phyloP scores from a whole-genome alignment of 768 basidiomycete genomes.

The Pulveroboletus sp. region DNA sequence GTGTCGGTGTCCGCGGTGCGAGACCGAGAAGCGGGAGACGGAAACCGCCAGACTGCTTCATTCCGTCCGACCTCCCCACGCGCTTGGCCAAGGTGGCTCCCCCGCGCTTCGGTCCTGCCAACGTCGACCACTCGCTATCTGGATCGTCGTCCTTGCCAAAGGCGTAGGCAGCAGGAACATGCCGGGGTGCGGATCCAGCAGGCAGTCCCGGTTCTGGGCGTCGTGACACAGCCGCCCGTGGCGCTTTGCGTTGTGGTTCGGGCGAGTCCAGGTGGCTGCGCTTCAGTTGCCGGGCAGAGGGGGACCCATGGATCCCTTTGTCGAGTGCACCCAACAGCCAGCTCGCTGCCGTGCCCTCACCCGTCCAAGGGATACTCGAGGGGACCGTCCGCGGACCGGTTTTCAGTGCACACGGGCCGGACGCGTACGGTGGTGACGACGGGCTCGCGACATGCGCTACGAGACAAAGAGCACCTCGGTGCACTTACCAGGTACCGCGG shows the following conservation, averaged over 20 bases:
- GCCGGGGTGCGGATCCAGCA: not conserved
- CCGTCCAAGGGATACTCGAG: not conserved
- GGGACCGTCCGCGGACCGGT: not conserved
- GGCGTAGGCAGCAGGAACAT: constrained; percentile 11
- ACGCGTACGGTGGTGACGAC: not conserved
- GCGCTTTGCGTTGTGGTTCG: constrained; percentile 2
- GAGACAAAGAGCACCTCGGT: constrained; percentile 2
- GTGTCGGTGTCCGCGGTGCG: not conserved
- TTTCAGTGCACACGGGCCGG: not conserved
- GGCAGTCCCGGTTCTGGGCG: not conserved
- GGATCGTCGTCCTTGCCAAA: constrained; percentile 20
- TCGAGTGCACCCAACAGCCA: constrained; percentile 8
- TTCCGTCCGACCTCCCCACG: not conserved
- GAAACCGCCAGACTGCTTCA: constrained; percentile 19
- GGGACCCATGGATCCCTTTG: not conserved
- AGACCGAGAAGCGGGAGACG: constrained; percentile 16
- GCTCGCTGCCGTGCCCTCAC: not conserved
- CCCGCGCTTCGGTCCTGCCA: constrained; percentile 2
- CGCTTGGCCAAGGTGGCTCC: not conserved
- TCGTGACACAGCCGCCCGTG: not conserved
- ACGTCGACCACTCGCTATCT: constrained; percentile 20
- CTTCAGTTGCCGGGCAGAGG: constrained; percentile 4
- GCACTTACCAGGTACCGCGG: constrained; percentile 2
- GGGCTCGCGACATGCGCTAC: constrained; percentile 3
- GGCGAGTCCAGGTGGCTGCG: constrained; percentile 4